Evolutionary conservation across 768 basidiomycete species (phyloP).

Genomic region (Hypholoma fasciculare): DNA sequence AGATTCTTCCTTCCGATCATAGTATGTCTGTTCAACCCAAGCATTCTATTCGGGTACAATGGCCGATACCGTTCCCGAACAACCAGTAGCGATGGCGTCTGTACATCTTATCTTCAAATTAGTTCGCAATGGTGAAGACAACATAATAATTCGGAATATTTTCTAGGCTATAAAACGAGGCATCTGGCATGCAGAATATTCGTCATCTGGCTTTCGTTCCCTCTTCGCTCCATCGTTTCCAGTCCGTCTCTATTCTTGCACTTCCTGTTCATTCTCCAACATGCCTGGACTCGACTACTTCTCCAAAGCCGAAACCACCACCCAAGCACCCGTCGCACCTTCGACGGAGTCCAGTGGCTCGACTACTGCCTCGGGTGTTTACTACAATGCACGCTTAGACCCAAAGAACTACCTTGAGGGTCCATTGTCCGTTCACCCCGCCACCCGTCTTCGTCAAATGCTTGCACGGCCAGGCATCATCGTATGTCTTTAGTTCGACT

Average conservation of each 20-base stretch:
- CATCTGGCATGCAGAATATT: background rate
- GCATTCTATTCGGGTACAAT: too few relatives aligned
- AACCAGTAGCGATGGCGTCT: too few relatives aligned
- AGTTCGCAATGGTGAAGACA: background rate
- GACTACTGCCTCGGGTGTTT: slow-evolving; percentile 22
- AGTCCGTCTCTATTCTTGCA: background rate
- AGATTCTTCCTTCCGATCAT: too few relatives aligned
- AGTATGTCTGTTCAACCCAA: too few relatives aligned
- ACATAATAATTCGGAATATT: background rate
- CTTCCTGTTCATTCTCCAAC: background rate
- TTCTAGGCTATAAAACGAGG: background rate
- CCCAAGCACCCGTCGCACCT: background rate
- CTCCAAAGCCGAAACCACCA: slow-evolving; percentile 12
- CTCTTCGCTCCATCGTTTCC: background rate
- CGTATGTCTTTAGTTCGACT: slow-evolving; percentile 44
- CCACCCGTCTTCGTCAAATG: slow-evolving; percentile 71
- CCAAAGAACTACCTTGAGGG: slow-evolving; percentile 70
- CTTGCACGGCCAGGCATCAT: slow-evolving; percentile 72
- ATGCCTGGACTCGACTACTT: slow-evolving; percentile 26
- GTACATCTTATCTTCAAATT: background rate
- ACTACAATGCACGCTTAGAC: slow-evolving; percentile 72
- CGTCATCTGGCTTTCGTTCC: background rate
- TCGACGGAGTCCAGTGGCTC: background rate
- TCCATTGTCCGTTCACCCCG: slow-evolving; percentile 63
- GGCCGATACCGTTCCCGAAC: too few relatives aligned